phyloP scores from a whole-genome alignment of 2,329 filamentous ascomycete genomes.

The Fusarium sp. region DNA sequence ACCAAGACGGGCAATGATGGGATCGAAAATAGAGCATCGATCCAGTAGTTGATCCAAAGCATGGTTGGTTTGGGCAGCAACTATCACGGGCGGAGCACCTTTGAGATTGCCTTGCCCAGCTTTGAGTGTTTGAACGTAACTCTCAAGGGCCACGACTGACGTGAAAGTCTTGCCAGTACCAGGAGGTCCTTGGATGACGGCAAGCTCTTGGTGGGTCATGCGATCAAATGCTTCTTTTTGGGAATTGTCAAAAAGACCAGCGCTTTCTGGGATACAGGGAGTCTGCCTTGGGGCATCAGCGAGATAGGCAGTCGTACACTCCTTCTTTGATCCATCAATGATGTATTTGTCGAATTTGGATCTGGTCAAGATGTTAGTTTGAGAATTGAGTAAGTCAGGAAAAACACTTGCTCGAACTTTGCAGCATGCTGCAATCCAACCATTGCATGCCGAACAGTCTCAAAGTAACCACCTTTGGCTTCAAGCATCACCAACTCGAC shows the following conservation, averaged over 20 bases:
- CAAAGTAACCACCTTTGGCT: conserved; percentile 77
- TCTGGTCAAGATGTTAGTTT: conserved; percentile 41
- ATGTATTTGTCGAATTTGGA: conserved; percentile 74
- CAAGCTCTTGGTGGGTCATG: conserved; percentile 77
- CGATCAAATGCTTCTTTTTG: conserved; percentile 75
- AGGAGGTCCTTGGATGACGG: conserved; percentile 86
- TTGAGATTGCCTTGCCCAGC: conserved; percentile 53
- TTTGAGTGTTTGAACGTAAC: conserved; percentile 64
- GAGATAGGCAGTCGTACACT: conserved; percentile 48
- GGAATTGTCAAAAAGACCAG: conserved; percentile 70
- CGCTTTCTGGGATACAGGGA: neutral
- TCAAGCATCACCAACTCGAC: conserved; percentile 83
- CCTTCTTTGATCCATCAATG: conserved; percentile 56
- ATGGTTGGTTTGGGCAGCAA: conserved; percentile 91
- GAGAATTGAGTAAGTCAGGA: neutral
- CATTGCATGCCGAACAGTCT: conserved; percentile 79
- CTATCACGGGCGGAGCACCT: conserved; percentile 68
- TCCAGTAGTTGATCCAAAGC: conserved; percentile 84
- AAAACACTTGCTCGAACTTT: conserved; percentile 61
- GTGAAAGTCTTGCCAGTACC: conserved; percentile 82
- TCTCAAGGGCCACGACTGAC: conserved; percentile 74
- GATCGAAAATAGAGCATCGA: conserved; percentile 64
- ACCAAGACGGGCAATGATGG: conserved; percentile 70
- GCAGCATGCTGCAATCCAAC: conserved; percentile 74
- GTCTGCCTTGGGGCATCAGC: neutral